Evolutionary conservation across 768 basidiomycete genomes (phyloP), one percentile per base, ranked within the genome.

Genomic region (Amanita rubescens): DNA sequence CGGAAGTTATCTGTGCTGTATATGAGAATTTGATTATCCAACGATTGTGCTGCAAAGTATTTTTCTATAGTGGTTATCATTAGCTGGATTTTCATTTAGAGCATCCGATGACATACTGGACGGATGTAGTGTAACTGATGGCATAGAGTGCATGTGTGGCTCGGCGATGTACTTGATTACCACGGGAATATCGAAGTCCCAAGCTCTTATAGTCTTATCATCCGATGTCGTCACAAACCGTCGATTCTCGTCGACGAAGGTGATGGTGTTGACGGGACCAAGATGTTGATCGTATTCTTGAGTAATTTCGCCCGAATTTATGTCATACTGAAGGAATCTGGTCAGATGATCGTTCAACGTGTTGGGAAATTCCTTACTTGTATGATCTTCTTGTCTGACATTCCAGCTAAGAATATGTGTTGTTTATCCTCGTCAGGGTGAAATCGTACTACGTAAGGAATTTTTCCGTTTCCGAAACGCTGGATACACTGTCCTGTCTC

Each of bases 141-240:
- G 96, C 94, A 99, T 98, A 15, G 93, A 96, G 71, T 99, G 94
- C 96, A 99, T 98, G 65, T 93, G 85, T 3, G 96, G 96, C 68
- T 99, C 96, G 17, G 96, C 95, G 55, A 98, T 98, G 67, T 97
- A 96, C 69, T 99, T 99, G 76, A 99, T 98, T 50, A 96, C 93
- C 33, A 98, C 96, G 5, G 96, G 96, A 58, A 99, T 98, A 69
- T 99, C 96, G 67, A 87, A 98, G 68, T 99, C 96, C 96, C 96
- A 99, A 15, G 93, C 95, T 42, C 96, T 85, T 58, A 99, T 96
- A 2, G 94, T 96, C 73, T 98, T 98, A 72, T 99, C 96, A 66
- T 99, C 96, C 9, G 94, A 97, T 12, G 95, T 98, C 2, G 96
- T 98, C 50, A 98, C 87, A 65, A 99, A 98, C 54, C 95, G 81